Percentiles rank a stretch among this genome's conserved stretches.
These are phyloP conservation scores for Westerdykella ornata DNA, from an alignment of 2,329 filamentous ascomycete species.

Conservation along the genomic window DNA sequence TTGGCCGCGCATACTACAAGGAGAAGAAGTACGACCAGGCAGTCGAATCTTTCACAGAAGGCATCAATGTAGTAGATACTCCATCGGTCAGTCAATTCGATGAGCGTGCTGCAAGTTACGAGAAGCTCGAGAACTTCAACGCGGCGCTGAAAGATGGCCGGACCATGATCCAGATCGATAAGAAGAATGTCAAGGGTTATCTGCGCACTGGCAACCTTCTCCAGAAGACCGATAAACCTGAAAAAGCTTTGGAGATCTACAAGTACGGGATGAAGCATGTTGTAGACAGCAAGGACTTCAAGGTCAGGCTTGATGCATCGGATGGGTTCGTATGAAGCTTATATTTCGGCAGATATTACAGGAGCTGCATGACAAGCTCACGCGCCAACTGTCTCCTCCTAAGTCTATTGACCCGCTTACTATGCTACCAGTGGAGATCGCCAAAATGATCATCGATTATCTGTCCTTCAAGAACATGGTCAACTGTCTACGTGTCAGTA, in stretches of 20 bases:
- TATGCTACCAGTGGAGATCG: conserved; percentile 50
- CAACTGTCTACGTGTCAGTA: conserved; percentile 50
- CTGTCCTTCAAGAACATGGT: conserved; percentile 48
- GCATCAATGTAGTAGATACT: conserved; percentile 17
- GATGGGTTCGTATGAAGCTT: not conserved
- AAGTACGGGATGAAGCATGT: conserved; percentile 52
- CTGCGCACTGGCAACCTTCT: conserved; percentile 48
- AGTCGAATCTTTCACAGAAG: conserved; percentile 28
- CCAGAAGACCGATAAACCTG: conserved; percentile 44
- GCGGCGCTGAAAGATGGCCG: conserved; percentile 52
- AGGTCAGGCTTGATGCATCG: conserved; percentile 12
- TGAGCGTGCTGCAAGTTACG: conserved; percentile 50
- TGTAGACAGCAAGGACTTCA: conserved; percentile 29
- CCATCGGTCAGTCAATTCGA: conserved; percentile 43
- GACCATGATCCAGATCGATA: conserved; percentile 48
- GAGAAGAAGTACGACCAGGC: conserved; percentile 33
- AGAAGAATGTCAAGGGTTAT: conserved; percentile 51
- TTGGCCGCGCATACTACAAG: conserved; percentile 33
- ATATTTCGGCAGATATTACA: conserved; percentile 36
- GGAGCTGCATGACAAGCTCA: conserved; percentile 44
- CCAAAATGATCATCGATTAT: conserved; percentile 46
- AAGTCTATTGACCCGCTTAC: conserved; percentile 48
- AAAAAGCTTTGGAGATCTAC: conserved; percentile 52
- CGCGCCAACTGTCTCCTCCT: conserved; percentile 36
- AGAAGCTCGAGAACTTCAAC: conserved; percentile 47